Evolutionary conservation across 2,329 filamentous ascomycete genomes (phyloP).

Genomic region (Cadophora gregata): DNA sequence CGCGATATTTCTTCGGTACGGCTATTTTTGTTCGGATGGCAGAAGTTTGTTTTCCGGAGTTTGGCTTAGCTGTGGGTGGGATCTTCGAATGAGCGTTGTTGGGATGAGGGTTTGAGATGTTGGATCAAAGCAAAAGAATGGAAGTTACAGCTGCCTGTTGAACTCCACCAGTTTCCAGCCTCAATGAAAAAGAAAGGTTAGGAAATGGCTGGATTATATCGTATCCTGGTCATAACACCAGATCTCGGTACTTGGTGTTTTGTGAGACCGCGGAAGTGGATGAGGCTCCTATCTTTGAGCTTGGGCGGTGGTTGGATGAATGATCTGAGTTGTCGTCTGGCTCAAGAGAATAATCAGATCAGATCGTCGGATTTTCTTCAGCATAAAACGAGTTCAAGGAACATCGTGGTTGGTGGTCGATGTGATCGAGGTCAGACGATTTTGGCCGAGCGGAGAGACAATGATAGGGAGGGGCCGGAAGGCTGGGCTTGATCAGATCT

Average conservation of each 20-base stretch:
- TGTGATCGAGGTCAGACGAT: slow-evolving; percentile 13
- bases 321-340: slow-evolving; percentile 10
- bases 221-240: slow-evolving; percentile 9
- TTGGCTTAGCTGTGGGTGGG: not conserved
- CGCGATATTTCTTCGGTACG: not conserved
- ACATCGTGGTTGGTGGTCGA: not conserved
- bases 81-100: slow-evolving; percentile 3
- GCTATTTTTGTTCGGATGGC: not conserved
- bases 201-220: not conserved
- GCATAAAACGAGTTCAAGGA: not conserved
- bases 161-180: not conserved
- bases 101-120: not conserved
- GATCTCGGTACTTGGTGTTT: slow-evolving; percentile 4
- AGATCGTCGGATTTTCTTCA: slow-evolving; percentile 10
- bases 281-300: slow-evolving; percentile 3
- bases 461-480: not conserved
- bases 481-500: slow-evolving; percentile 1
- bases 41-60: slow-evolving; percentile 1
- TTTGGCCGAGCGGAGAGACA: slow-evolving; percentile 11
- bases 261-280: not conserved
- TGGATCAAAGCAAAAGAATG: slow-evolving; percentile 1
- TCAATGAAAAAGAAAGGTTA: too few relatives aligned
- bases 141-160: not conserved
- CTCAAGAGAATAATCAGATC: not conserved
- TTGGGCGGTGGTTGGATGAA: slow-evolving; percentile 8